Conservation (phyloP, 2,329 filamentous ascomycete genomes). For the Alternaria ethzedia region DNA sequence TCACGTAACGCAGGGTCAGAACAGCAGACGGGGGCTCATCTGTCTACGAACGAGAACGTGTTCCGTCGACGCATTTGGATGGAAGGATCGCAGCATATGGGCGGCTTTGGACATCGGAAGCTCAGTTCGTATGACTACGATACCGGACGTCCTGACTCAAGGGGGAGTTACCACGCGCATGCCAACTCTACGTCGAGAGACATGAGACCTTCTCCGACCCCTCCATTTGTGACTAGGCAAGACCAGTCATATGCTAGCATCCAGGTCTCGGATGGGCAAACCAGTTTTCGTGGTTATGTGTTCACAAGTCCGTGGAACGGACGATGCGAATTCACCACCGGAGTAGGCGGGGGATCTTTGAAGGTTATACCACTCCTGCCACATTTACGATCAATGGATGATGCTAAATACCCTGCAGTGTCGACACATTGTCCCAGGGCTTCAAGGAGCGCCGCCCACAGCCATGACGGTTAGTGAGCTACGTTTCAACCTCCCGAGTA, state of each 20-base stretch:
- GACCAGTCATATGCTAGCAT: slow-evolving; percentile 38
- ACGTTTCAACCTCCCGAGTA: slow-evolving; percentile 82
- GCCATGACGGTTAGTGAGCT: slow-evolving; percentile 75
- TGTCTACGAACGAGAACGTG: slow-evolving; percentile 23
- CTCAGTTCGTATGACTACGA: slow-evolving; percentile 39
- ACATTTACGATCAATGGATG: neutral
- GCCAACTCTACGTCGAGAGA: slow-evolving; percentile 21
- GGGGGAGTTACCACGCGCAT: slow-evolving; percentile 25
- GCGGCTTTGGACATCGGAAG: slow-evolving; percentile 51
- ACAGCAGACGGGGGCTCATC: slow-evolving; percentile 2
- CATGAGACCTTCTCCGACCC: slow-evolving; percentile 14
- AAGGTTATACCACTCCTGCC: slow-evolving; percentile 47
- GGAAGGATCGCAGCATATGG: slow-evolving; percentile 52
- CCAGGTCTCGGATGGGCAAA: slow-evolving; percentile 52
- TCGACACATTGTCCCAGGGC: slow-evolving; percentile 69
- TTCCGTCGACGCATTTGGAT: slow-evolving; percentile 57
- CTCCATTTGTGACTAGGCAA: slow-evolving; percentile 29
- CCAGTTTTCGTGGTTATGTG: slow-evolving; percentile 69
- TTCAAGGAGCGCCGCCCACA: slow-evolving; percentile 40
- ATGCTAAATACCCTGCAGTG: slow-evolving; percentile 52
- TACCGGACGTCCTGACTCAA: slow-evolving; percentile 28
- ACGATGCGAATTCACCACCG: slow-evolving; percentile 83
- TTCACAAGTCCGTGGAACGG: slow-evolving; percentile 89
- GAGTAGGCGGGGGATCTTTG: slow-evolving; percentile 74
- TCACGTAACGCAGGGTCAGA: neutral